Evolutionary conservation across 768 basidiomycete species (phyloP), one percentile per base, ranked within the genome.

Genomic region (Boletus subcaerulescens): DNA sequence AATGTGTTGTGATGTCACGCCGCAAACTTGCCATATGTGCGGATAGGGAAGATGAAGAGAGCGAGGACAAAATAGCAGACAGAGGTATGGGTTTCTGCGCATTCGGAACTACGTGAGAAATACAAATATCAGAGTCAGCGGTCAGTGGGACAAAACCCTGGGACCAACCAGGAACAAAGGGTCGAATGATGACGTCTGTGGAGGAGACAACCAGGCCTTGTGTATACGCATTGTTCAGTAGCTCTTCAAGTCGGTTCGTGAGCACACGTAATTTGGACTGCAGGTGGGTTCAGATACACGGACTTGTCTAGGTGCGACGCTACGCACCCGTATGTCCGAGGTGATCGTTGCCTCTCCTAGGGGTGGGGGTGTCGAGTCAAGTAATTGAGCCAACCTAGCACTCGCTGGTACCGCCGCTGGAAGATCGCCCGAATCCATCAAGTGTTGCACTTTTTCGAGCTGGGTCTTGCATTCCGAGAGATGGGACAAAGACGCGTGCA

Each of bases 211-310:
- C 63, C 24, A 91, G 68, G 62, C 85, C 78, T 61, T 83, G 78
- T 20, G 80, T 69, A 63, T 83, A 91, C 3, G 85, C 86, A 45
- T 89, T 83, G 59, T 77, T 80, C 22, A 93, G 75, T 61, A 89
- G 84, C 56, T 91, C 91, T 64, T 89, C 84, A 8, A 82, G 70
- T 36, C 80, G 80, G 52, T 86, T 82, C 62, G 77, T 76, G 24
- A 78, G 68, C 10, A 81, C 77, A 55, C 77, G 78, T 54, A 83
- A 77, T 59, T 74, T 81, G 47, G 73, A 76, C 90, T 93, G 59
- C 7, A 17, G 9, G 5, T 29, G 13, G 15, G 51, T 18, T 62
- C 17, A 60, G 49, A 48, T n/a, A 40, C 42, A 39, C 3, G 9
- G 22, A 11, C 5, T 31, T 22, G 42, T 35, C 15, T 17, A 13